Percentiles rank a stretch among this genome's conserved stretches.
Evolutionary conservation across 805 yeast species (phyloP).

Genomic region (Pichia insulana): DNA sequence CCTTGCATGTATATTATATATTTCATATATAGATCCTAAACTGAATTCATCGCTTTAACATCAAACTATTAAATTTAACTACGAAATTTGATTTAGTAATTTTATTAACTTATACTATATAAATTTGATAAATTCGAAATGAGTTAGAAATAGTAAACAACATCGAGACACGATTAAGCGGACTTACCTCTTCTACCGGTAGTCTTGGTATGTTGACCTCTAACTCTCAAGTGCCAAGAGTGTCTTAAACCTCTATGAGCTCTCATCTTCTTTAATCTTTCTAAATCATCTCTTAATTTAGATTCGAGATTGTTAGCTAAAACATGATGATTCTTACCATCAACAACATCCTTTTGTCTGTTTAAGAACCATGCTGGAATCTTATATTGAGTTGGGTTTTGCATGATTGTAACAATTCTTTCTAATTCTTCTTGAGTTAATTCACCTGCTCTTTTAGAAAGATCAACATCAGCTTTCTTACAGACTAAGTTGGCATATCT

Average conservation of each 20-base stretch:
- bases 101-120: neutral
- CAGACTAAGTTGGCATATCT: slow-evolving; percentile 99
- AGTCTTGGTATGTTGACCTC: slow-evolving; percentile 99
- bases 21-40: no score
- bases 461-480: slow-evolving; percentile 99
- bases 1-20: no score
- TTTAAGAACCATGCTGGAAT: slow-evolving; percentile 99
- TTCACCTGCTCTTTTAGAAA: slow-evolving; percentile 99
- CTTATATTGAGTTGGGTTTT: slow-evolving; percentile 99
- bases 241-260: slow-evolving; percentile 99
- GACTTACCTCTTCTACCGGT: slow-evolving; percentile 90
- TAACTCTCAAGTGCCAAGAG: slow-evolving; percentile 99
- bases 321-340: slow-evolving; percentile 98
- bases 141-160: neutral
- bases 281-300: slow-evolving; percentile 99
- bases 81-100: neutral
- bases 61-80: neutral
- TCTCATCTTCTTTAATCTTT: slow-evolving; percentile 99
- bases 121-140: neutral
- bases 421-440: slow-evolving; percentile 99
- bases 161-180: slow-evolving; percentile 18
- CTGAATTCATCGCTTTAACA: neutral
- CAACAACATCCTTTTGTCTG: slow-evolving; percentile 97
- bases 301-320: slow-evolving; percentile 98
- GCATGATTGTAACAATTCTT: slow-evolving; percentile 99